Evolutionary conservation across 805 yeast genomes (phyloP).

Genomic region (Kodamaea hsintzibuensis): DNA sequence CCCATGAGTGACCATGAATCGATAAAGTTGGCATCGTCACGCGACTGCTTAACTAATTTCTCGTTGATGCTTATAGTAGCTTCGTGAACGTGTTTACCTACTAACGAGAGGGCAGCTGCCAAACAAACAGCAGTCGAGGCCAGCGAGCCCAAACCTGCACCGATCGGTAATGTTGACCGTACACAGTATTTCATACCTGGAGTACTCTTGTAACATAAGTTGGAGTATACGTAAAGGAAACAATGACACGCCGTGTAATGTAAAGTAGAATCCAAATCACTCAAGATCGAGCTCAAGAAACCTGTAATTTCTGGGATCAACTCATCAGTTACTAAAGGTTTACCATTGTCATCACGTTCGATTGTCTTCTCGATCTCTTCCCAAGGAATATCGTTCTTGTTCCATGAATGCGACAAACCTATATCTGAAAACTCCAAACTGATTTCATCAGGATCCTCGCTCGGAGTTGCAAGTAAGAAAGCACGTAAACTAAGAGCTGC

Average conservation of each 20-base stretch:
- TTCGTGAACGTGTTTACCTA: constrained; percentile 54
- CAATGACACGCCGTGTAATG: constrained; percentile 81
- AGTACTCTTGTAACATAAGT: constrained; percentile 48
- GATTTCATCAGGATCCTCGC: constrained; percentile 44
- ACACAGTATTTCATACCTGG: constrained; percentile 62
- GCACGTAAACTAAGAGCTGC: constrained; percentile 90
- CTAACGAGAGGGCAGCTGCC: constrained; percentile 66
- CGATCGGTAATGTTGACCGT: constrained; percentile 86
- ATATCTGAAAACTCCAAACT: constrained; percentile 83
- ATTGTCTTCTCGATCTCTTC: constrained; percentile 28
- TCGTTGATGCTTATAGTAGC: constrained; percentile 40
- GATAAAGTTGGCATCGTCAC: constrained; percentile 55
- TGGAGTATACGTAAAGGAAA: constrained; percentile 74
- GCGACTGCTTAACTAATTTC: constrained; percentile 20
- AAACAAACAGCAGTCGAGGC: constrained; percentile 88
- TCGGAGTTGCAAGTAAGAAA: constrained; percentile 64
- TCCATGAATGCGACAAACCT: constrained; percentile 65
- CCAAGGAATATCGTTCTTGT: constrained; percentile 62
- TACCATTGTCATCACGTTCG: constrained; percentile 19
- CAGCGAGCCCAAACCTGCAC: constrained; percentile 95
- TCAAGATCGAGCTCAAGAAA: constrained; percentile 45
- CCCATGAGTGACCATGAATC: constrained; percentile 91
- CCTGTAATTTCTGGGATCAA: constrained; percentile 59
- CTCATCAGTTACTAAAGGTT: constrained; percentile 47
- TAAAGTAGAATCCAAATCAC: constrained; percentile 50